Evolutionary conservation across 352 stramenopile species (phyloP).

Genomic region (Pythium volutum): DNA sequence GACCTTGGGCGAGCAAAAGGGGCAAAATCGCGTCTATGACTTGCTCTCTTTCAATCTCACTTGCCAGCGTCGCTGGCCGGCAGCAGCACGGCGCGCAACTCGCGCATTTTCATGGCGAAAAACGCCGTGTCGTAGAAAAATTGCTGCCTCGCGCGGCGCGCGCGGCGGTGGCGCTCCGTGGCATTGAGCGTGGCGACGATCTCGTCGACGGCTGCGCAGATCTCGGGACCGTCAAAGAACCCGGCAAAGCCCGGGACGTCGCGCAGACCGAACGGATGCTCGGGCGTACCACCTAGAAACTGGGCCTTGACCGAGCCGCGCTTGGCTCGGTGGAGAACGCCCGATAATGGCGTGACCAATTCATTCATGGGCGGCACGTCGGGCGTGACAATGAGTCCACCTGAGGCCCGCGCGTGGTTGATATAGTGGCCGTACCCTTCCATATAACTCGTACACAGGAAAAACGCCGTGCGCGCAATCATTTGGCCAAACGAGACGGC

Average conservation of each 20-base stretch:
- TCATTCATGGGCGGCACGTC: constrained; percentile 70
- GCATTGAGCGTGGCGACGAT: constrained; percentile 32
- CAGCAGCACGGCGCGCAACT: constrained; percentile 32
- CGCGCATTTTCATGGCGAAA: constrained; percentile 56
- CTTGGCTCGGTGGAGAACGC: constrained; percentile 39
- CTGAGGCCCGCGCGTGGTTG: constrained; percentile 53
- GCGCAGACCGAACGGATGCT: constrained; percentile 24
- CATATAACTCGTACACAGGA: constrained; percentile 56
- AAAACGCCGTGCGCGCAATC: constrained; percentile 47
- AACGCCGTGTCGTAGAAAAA: constrained; percentile 68
- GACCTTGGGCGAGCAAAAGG: no score
- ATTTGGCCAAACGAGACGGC: constrained; percentile 46
- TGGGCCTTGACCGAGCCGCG: constrained; percentile 36
- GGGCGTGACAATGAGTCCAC: constrained; percentile 45
- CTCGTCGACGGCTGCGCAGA: constrained; percentile 47
- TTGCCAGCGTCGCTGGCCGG: neutral
- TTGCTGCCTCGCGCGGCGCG: constrained; percentile 42
- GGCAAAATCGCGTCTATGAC: no score
- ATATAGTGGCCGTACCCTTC: constrained; percentile 76
- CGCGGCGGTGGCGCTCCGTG: constrained; percentile 29
- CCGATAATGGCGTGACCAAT: constrained; percentile 42
- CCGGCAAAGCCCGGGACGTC: constrained; percentile 41
- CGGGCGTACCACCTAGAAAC: constrained; percentile 44
- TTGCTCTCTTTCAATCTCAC: no score
- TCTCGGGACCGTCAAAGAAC: constrained; percentile 27